These are phyloP conservation scores for Geotrichum reessii DNA, from an alignment of 1,139 yeast species.

Conservation along the genomic window DNA sequence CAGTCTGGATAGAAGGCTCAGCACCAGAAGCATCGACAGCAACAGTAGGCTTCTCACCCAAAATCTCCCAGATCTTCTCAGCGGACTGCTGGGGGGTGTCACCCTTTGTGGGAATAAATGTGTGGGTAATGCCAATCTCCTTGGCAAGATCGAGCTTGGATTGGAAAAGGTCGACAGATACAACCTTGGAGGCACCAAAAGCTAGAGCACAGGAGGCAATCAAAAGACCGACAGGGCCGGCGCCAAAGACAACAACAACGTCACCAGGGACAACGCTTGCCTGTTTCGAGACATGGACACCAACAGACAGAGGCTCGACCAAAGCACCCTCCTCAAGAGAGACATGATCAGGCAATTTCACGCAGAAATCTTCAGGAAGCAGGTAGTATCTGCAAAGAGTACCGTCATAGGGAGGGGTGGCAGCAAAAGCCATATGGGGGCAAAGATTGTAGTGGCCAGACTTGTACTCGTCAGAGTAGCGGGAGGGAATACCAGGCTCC, in stretches of 20 bases:
- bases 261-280: constrained; percentile 70
- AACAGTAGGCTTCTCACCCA: constrained; percentile 50
- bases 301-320: constrained; percentile 84
- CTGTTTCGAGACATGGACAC: constrained; percentile 72
- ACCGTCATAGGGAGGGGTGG: constrained; percentile 70
- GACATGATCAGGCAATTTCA: constrained; percentile 70
- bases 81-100: constrained; percentile 36
- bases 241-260: constrained; percentile 74
- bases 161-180: constrained; percentile 60
- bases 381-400: constrained; percentile 67
- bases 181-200: constrained; percentile 70
- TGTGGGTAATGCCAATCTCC: constrained; percentile 45
- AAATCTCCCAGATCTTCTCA: constrained; percentile 37
- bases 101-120: constrained; percentile 45
- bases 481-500: constrained; percentile 79
- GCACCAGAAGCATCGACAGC: constrained; percentile 70
- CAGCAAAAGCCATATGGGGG: constrained; percentile 80
- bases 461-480: constrained; percentile 67
- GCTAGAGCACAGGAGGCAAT: constrained; percentile 74
- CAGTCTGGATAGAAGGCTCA: constrained; percentile 60
- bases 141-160: constrained; percentile 55
- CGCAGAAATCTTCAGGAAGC: constrained; percentile 80
- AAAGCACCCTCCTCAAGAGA: constrained; percentile 80
- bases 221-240: constrained; percentile 88
- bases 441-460: constrained; percentile 74